A percentile compares a stretch with the other conserved stretches of the same genome.
Conservation (phyloP, 768 basidiomycete genomes). For the Leccinum ochraceum region DNA sequence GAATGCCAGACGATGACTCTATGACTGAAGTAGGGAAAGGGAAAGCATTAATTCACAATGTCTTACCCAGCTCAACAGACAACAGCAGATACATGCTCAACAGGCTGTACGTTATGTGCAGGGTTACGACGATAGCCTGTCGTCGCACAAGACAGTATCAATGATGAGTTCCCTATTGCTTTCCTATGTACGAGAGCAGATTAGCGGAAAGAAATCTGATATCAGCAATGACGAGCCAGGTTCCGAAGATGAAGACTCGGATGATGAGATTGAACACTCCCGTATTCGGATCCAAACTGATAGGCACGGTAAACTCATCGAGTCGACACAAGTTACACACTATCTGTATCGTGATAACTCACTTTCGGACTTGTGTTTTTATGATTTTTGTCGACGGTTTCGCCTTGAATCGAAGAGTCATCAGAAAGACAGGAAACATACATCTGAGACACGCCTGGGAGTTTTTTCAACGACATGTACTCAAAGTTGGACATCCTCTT, state of each 20-base stretch:
- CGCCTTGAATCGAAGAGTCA: background rate
- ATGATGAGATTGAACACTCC: background rate
- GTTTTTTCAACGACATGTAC: background rate
- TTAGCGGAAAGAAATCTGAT: no score
- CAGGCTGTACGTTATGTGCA: conserved; percentile 35
- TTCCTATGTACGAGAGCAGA: background rate
- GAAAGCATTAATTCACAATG: conserved; percentile 33
- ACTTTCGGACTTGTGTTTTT: background rate
- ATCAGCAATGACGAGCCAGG: background rate
- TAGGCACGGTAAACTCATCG: background rate
- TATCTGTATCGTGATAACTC: background rate
- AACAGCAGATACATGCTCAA: conserved; percentile 38
- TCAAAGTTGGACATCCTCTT: background rate
- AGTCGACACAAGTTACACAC: background rate
- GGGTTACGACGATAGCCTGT: conserved; percentile 19
- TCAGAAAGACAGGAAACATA: background rate
- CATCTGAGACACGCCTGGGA: background rate
- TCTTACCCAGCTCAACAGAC: conserved; percentile 27
- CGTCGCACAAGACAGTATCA: background rate
- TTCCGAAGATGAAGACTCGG: background rate
- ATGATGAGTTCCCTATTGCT: background rate
- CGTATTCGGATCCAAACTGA: background rate
- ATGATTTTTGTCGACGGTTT: background rate
- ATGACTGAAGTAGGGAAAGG: no score
- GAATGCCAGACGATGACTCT: background rate